Base-by-base conservation (phyloP, 768 basidiomycete genomes). In the Auriscalpium microsporum region DNA sequence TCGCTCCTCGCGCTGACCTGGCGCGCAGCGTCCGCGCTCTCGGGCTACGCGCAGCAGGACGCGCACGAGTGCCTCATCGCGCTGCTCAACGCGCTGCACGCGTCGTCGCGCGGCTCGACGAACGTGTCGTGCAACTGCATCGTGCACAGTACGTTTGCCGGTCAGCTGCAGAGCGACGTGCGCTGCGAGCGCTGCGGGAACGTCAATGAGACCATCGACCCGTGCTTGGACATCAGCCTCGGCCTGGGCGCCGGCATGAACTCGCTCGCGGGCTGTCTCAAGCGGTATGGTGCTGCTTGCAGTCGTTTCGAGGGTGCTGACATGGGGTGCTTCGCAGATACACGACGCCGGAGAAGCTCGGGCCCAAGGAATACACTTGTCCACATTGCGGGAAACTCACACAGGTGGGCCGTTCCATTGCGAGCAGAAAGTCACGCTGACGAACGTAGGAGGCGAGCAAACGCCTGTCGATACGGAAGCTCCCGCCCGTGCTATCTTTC, bases 11-110 rank as follows among this genome's bases (percentile, higher is more conserved):
- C 84, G 13, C 84, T 87, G 28, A 89, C 87, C 36, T 97, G 94
- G 94, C 81, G 77, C 62, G 72, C 75, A 4, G 84, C 87, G 0
- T 71, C 85, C 0, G 92, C 95, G 58, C 75, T 97, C 28, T 82
- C 91, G 5, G 94, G 94, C 2, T 92, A 97, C 64, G 83, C 90
- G 0, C 95, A 98, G 67, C 95, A 95, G 65, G 94, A 97, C 58
- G 90, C 92, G 2, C 92, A 94, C 74, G 87, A 91, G 68, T 87
- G 84, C 65, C 89, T 91, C 68, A 89, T 91, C 33, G 78, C 85
- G 16, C 80, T 84, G 0, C 74, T 97, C 23, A 94, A 94, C 64
- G 87, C 92, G 60, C 87, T 96, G 10, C 94, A 98, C 67, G 74
- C 76, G 17, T 87, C 82, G 38, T 86, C 86, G 10, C 77, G 85